Evolutionary conservation across 495 filamentous ascomycete genomes (phyloP).

Genomic region (Ascodesmis nigricans): DNA sequence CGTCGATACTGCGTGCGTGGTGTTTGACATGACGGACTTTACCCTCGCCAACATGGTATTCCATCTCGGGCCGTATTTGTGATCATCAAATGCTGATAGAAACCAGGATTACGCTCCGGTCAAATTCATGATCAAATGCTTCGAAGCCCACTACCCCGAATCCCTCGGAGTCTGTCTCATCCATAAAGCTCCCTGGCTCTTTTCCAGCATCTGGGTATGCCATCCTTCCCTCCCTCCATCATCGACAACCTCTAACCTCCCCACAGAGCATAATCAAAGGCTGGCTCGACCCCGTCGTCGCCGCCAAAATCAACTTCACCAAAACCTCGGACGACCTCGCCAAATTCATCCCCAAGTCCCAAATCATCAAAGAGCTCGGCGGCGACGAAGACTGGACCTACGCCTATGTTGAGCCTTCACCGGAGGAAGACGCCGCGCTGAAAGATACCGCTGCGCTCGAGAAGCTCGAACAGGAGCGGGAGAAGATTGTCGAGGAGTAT

Average conservation of each 20-base stretch:
- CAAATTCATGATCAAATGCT: slow-evolving; percentile 98
- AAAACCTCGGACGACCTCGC: slow-evolving; percentile 60
- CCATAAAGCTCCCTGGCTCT: slow-evolving; percentile 91
- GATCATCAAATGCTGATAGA: slow-evolving; percentile 7
- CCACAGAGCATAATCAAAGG: slow-evolving; percentile 59
- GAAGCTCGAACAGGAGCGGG: slow-evolving; percentile 35
- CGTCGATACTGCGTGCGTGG: slow-evolving; percentile 74
- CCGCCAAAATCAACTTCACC: slow-evolving; percentile 85
- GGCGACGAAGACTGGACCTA: slow-evolving; percentile 69
- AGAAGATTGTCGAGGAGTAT: slow-evolving; percentile 39
- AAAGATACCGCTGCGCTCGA: slow-evolving; percentile 42
- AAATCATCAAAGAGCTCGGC: slow-evolving; percentile 59
- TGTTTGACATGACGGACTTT: slow-evolving; percentile 93
- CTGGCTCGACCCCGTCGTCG: slow-evolving; percentile 95
- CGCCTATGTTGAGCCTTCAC: slow-evolving; percentile 49
- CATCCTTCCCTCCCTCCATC: neutral
- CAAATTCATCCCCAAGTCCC: slow-evolving; percentile 44
- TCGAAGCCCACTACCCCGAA: slow-evolving; percentile 97
- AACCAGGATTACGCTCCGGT: slow-evolving; percentile 75
- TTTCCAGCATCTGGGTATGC: slow-evolving; percentile 37
- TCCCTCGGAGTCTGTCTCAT: slow-evolving; percentile 79
- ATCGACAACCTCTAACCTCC: slow-evolving; percentile 10
- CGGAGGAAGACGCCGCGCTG: slow-evolving; percentile 31
- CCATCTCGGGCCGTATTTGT: neutral
- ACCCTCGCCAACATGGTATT: slow-evolving; percentile 81